These are phyloP conservation scores for Populus hybrid DNA, from an alignment of 441 rosid genomes.

Conservation along the genomic window DNA sequence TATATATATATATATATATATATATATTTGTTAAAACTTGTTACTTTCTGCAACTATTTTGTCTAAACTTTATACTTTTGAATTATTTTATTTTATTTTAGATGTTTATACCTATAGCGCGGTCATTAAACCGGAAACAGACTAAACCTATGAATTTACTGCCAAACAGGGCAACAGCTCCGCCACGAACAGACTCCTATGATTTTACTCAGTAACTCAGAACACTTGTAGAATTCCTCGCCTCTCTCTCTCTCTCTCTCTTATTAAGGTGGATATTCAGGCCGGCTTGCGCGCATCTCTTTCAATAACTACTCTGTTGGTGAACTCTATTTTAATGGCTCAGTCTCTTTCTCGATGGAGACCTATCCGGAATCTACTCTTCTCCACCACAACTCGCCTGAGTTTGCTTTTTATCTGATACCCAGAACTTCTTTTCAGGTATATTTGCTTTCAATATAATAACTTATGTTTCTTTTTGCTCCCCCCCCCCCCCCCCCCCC, in stretches of 20 bases:
- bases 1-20: no score
- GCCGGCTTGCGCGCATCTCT: no score
- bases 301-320: neutral
- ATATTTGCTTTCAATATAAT: neutral
- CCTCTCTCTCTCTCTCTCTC: neutral
- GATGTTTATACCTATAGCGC: no score
- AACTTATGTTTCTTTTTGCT: neutral
- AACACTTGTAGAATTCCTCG: slow-evolving; percentile 11
- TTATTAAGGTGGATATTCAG: no score
- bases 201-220: neutral
- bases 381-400: neutral
- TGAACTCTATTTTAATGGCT: neutral
- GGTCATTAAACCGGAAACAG: neutral
- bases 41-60: no score
- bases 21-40: no score
- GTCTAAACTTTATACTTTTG: no score
- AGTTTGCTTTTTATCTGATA: slow-evolving; percentile 2
- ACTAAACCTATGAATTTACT: neutral
- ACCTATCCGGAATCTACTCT: slow-evolving; percentile 15
- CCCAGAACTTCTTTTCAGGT: slow-evolving; percentile 31
- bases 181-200: neutral
- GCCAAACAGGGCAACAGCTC: slow-evolving; percentile 12
- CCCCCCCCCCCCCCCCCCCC: no score
- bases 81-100: no score
- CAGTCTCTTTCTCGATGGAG: neutral